Evolutionary conservation across 768 basidiomycete species (phyloP), one percentile per base, ranked within the genome.

Genomic region (Phallus indusiatus): DNA sequence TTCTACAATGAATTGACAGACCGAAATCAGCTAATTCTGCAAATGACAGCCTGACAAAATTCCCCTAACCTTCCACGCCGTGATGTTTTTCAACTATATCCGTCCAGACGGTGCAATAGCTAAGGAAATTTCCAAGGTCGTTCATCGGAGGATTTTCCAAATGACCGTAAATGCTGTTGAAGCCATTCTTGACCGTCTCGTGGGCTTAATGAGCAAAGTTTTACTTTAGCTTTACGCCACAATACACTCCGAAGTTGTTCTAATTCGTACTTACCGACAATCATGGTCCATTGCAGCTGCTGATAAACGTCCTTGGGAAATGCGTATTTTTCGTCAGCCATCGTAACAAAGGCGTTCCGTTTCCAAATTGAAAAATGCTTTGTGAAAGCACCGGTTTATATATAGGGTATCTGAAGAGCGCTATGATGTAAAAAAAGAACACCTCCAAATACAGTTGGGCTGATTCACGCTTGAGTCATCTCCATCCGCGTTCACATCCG

Each of bases 111-210:
- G 70, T 65, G 57, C 72, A 72, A 52, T 76, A 75, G 0, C 74
- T 73, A 10, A 77, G 63, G 56, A 76, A 76, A 63, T 76, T 76
- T 34, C 61, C 53, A 20, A 75, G 66, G 57, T 75, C 75, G 53
- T 72, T 63, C 12, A 57, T 60, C 0, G 74, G 74, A 1, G 72
- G 73, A 14, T 70, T 61, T 22, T 70, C 72, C 18, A 76, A 72
- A 55, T 66, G 67, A 2, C 66, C 62, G 21, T 73, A 28, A 53
- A 76, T 74, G 47, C 47, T 71, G 37, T 72, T 68, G 61, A 70
- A 76, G 8, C 69, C 74, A 4, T 67, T 54, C 62, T 74, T 73
- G 63, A 69, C 75, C 20, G 69, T 64, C 7, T 68, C 59, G 57
- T 76, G 75, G 1, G 72, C 74, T n/a, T 73, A 35, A 14, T 42